phyloP scores from a whole-genome alignment of 441 rosid genomes.

The Metrosideros polymorpha region DNA sequence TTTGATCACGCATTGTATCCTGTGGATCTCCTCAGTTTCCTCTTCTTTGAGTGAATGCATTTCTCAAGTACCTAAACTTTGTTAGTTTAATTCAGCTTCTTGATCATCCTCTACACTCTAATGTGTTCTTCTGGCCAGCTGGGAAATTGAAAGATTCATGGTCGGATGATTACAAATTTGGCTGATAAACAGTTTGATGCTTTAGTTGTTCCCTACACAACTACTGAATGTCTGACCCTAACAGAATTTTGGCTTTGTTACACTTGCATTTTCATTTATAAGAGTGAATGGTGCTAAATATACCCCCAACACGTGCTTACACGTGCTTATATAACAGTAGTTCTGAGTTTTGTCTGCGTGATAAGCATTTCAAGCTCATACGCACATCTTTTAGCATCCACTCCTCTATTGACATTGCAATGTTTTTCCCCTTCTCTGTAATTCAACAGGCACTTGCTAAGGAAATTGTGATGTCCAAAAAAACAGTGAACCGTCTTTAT shows the following conservation, averaged over 20 bases:
- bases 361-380: background rate
- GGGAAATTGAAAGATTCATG: background rate
- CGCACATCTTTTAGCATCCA: background rate
- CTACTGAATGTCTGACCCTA: background rate
- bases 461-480: constrained; percentile 74
- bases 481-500: constrained; percentile 67
- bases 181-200: background rate
- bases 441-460: constrained; percentile 71
- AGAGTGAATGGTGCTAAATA: background rate
- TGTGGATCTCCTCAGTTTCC: background rate
- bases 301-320: background rate
- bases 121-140: background rate
- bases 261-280: background rate
- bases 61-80: background rate
- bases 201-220: background rate
- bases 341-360: background rate
- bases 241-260: background rate
- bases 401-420: background rate
- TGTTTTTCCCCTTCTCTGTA: background rate
- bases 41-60: background rate
- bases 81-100: background rate
- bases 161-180: background rate
- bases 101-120: background rate
- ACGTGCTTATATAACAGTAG: background rate
- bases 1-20: background rate